Evolutionary conservation across 2,329 filamentous ascomycete genomes (phyloP), one percentile per base, ranked within the genome.

Genomic region (Phaeosphaeriaceae sp.): DNA sequence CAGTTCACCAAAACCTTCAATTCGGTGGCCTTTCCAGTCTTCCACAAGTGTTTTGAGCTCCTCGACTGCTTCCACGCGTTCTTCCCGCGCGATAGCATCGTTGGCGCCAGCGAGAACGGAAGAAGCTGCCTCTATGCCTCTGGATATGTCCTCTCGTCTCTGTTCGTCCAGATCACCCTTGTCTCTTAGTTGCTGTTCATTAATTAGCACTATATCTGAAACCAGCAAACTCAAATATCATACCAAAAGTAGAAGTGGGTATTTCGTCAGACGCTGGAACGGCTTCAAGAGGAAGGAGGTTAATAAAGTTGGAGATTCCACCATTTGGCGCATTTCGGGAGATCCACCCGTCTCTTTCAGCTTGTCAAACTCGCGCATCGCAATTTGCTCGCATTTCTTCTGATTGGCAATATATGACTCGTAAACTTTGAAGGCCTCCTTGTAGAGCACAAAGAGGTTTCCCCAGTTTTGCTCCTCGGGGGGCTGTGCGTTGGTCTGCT

Each of bases 381-480:
- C 92, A n/a, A 90, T 84, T 60, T 88, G 84, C 44, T 93, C 92
- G 50, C 93, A 95, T 69, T 91, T 92, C 60, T 90, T 87, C 76
- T 97, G 93, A 68, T 99, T 99, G 28, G 94, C 91, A 62, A 97
- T 97, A 66, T 97, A 99, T 1, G 92, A 92, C 66, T 96, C 90
- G 71, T 99, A 99, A 52, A 96, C 92, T 54, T 88, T 86, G 73
- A 99, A 97, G 0, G 87, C 85, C 50, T 94, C 90, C 70, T 94
- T 90, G 68, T 93, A 92, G 12, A 86, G 80, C 12, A 89, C 83
- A 68, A 97, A 97, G 0, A 95, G 84, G n/a, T 86, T 82, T n/a
- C 94, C 94, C 94, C 94, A 99, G 71, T 93, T 89, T 72, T 99
- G 94, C 53, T 84, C 81, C 3, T 82, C 77, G 53, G 87, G 82